Percentiles rank a stretch among this genome's conserved stretches.
Evolutionary conservation across 495 filamentous ascomycete species (phyloP).

Genomic region (Aspergillus conjunctus): DNA sequence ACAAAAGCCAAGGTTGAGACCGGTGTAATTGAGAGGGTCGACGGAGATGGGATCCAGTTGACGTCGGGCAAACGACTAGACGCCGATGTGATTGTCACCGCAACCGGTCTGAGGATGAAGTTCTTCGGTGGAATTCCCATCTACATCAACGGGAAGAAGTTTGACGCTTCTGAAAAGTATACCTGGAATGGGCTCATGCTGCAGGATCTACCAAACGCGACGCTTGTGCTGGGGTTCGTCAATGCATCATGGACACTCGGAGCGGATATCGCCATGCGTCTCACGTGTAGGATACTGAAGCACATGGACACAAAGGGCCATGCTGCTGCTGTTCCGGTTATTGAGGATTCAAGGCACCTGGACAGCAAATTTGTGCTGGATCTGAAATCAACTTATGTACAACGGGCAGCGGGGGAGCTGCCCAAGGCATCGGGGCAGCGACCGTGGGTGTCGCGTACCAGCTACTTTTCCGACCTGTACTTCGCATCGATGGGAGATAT

Average conservation of each 20-base stretch:
- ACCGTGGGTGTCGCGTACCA: neutral
- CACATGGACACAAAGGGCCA: neutral
- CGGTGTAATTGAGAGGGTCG: constrained; percentile 64
- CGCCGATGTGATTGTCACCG: constrained; percentile 68
- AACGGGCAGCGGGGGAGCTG: neutral
- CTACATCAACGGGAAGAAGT: constrained; percentile 47
- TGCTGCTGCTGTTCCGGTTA: neutral
- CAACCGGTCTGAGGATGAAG: constrained; percentile 61
- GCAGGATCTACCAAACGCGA: constrained; percentile 51
- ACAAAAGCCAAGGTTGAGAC: constrained; percentile 67
- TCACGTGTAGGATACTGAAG: constrained; percentile 5
- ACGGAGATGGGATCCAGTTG: constrained; percentile 56
- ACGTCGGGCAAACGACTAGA: constrained; percentile 55
- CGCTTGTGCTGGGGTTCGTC: constrained; percentile 50
- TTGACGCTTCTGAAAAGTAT: constrained; percentile 32
- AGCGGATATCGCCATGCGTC: constrained; percentile 36
- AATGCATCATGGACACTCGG: constrained; percentile 54
- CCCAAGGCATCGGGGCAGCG: neutral
- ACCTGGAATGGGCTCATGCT: constrained; percentile 54
- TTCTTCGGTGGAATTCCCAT: constrained; percentile 47
- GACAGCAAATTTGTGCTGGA: neutral
- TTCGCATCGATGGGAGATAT: neutral
- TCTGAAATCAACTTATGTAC: neutral
- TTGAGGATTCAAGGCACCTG: neutral
- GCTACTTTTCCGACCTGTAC: neutral